These are phyloP conservation scores for Tephrocybe sp. DNA, from an alignment of 768 basidiomycete genomes.

Conservation along the genomic window DNA sequence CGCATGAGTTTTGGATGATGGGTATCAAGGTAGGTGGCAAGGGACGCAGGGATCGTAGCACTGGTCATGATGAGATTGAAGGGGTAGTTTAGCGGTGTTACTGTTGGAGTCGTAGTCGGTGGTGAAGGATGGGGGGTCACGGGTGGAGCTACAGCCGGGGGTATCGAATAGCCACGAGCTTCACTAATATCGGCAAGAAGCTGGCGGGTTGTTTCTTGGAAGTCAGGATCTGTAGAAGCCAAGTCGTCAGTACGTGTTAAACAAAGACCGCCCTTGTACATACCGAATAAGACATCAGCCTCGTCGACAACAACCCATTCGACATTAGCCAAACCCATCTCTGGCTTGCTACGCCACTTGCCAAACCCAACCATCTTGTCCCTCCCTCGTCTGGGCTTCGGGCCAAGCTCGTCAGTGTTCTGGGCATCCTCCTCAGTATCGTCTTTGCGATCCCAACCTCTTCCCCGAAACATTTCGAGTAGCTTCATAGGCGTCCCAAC, in stretches of 20 bases:
- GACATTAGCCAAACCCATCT: slow-evolving; percentile 63
- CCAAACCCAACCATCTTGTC: slow-evolving; percentile 38
- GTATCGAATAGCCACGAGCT: slow-evolving; percentile 51
- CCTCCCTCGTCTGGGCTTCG: slow-evolving; percentile 31
- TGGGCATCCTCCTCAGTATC: slow-evolving; percentile 18
- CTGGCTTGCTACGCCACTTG: slow-evolving; percentile 41
- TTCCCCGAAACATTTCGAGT: slow-evolving; percentile 56
- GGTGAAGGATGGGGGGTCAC: slow-evolving; percentile 18
- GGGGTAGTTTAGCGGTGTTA: slow-evolving; percentile 49
- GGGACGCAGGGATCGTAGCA: slow-evolving; percentile 82
- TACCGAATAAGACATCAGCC: slow-evolving; percentile 89
- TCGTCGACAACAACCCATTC: slow-evolving; percentile 94
- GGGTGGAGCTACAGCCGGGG: slow-evolving; percentile 21
- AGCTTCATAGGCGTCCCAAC: slow-evolving; percentile 66
- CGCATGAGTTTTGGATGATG: slow-evolving; percentile 64
- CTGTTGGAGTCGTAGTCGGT: slow-evolving; percentile 15
- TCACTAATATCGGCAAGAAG: slow-evolving; percentile 69
- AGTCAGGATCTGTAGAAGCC: slow-evolving; percentile 67
- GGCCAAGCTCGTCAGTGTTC: slow-evolving; percentile 19
- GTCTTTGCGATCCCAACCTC: slow-evolving; percentile 46
- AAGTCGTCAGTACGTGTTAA: not conserved
- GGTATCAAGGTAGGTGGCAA: slow-evolving; percentile 59
- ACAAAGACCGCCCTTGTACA: slow-evolving; percentile 3
- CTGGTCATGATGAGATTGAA: slow-evolving; percentile 81
- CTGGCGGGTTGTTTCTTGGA: slow-evolving; percentile 66